Evolutionary conservation across 148 eudicot genomes (phyloP).

Genomic region (Arctostaphylos glauca): DNA sequence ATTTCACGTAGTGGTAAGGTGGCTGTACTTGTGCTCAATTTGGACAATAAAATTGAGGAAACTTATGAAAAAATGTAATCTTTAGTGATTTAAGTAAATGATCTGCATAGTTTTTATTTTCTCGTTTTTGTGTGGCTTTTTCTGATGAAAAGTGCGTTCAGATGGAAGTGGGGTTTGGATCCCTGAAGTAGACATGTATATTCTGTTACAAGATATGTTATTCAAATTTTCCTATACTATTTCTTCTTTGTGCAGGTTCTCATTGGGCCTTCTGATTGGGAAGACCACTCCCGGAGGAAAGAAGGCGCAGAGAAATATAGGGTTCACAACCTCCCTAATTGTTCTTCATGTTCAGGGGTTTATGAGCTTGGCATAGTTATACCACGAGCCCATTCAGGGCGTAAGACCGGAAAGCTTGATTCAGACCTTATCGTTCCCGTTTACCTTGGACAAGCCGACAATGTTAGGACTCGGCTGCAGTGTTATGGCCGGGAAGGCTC

Average conservation of each 20-base stretch:
- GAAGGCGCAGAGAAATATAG: conserved; percentile 86
- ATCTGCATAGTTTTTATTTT: background rate
- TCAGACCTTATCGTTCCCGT: conserved; percentile 44
- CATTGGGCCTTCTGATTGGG: conserved; percentile 78
- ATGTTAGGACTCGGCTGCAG: conserved; percentile 73
- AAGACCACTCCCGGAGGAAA: conserved; percentile 41
- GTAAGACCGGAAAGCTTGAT: conserved; percentile 37
- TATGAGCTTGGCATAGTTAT: conserved; percentile 74
- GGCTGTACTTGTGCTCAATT: background rate
- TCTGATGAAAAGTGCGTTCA: too few relatives aligned
- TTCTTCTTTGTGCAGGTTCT: conserved; percentile 43
- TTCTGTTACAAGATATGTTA: background rate
- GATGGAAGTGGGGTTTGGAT: too few relatives aligned
- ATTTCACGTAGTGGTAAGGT: background rate
- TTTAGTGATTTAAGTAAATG: too few relatives aligned
- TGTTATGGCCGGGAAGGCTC: conserved; percentile 75
- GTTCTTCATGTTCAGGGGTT: conserved; percentile 54
- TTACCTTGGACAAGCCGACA: conserved; percentile 83
- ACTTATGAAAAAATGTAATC: background rate
- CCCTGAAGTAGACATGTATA: background rate
- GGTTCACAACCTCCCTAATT: conserved; percentile 58
- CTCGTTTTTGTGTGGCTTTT: background rate
- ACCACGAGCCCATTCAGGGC: conserved; percentile 30
- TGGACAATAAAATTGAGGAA: background rate
- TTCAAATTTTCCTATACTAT: background rate